Evolutionary conservation across 495 filamentous ascomycete species (phyloP), one percentile per base, ranked within the genome.

Genomic region (Saxophila tyrrhenica): DNA sequence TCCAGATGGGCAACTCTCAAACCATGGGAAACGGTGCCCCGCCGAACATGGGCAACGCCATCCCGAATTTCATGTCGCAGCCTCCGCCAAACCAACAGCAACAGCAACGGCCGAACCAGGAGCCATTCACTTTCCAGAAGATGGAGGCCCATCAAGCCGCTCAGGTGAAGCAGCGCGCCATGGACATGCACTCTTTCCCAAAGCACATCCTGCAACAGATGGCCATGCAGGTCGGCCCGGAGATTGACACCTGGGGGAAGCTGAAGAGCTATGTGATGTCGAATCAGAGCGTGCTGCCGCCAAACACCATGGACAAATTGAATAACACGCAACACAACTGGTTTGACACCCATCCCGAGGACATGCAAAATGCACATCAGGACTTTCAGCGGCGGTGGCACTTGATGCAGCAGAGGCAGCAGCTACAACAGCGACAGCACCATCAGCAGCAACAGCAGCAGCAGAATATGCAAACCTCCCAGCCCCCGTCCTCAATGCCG

Each of bases 161-260:
- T n/a, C 45, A 39, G 23, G 38, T 55, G 24, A 35, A 45, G 16
- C 25, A 20, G 22, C 38, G 32, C 15, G 49, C 53, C 11, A 48
- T 60, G 55, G 62, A 64, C 38, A 16, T 50, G 35, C 21, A 46
- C 3, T 55, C 46, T 3, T 61, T 60, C 21, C 62, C 62, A 5
- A 50, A n/a, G 13, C 22, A 50, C 17, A 10, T 66, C 2, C 29
- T 59, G 10, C 41, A 49, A 5, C 15, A 48, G 16, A 19, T 54
- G 3, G 48, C 44, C 15, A 24, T 57, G 20, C 13, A 11, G 16
- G 52, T 82, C 0, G 82, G 85, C 1, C 75, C 75, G 16, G 67
- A 82, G 1, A 67, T 85, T 17, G 84, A 79, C 63, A 83, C 80
- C 52, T 94, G 87, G 87, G 75, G 73, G 24, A 78, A 85, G 48